A percentile compares a stretch with the other conserved stretches of the same genome.
Conservation (phyloP, 2,329 filamentous ascomycete species). For the Talaromyces sp. region DNA sequence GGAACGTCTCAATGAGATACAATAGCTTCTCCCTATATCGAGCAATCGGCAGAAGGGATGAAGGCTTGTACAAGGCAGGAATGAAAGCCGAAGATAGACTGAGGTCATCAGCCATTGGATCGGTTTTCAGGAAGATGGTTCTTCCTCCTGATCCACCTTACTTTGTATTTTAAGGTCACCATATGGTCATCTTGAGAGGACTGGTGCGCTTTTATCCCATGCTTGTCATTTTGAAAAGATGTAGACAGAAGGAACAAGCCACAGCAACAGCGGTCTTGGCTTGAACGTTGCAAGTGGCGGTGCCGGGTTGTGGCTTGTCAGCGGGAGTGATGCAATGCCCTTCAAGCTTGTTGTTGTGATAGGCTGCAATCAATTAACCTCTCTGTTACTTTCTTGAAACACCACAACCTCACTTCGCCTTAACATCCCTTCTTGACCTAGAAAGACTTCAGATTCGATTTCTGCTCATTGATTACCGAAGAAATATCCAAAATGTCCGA, state of each 20-base stretch:
- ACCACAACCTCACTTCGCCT: background rate
- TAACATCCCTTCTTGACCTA: background rate
- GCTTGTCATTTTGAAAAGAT: background rate
- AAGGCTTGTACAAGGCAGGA: constrained; percentile 79
- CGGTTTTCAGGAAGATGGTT: background rate
- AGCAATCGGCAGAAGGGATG: constrained; percentile 79
- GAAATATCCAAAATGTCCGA: constrained; percentile 31
- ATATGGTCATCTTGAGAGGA: background rate
- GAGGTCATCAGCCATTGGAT: constrained; percentile 41
- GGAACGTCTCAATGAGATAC: constrained; percentile 79
- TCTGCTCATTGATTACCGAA: background rate
- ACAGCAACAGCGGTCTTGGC: constrained; percentile 2
- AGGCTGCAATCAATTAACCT: background rate
- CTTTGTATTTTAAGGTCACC: background rate
- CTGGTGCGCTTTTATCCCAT: background rate
- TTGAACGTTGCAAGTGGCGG: background rate
- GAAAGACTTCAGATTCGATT: background rate
- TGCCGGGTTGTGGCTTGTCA: background rate
- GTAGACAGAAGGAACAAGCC: background rate
- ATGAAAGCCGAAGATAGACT: constrained; percentile 56
- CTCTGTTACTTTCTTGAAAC: background rate
- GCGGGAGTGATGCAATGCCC: constrained; percentile 4
- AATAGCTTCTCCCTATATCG: constrained; percentile 75
- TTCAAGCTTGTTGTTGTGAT: constrained; percentile 44
- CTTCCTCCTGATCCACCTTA: constrained; percentile 1